Base-by-base conservation (phyloP, 2,329 filamentous ascomycete genomes). In the Sphaceloma murrayae region DNA sequence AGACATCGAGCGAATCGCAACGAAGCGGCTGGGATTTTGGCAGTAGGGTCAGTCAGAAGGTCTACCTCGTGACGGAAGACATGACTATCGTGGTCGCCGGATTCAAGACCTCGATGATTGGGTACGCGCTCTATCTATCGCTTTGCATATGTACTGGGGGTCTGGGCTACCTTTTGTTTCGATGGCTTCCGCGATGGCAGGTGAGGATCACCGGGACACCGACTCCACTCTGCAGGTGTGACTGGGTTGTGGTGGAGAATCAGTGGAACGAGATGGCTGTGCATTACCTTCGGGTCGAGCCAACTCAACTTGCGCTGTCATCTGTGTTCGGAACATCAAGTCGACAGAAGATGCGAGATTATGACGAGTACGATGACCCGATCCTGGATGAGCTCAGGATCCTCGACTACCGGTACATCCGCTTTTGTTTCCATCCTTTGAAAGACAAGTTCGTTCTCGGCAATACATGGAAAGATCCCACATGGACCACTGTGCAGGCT, bases 241-340 rank as follows among this genome's bases (percentile, higher is more conserved):
- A 84, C 48, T 98, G 93, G 91, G 81, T 94, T 32, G 88, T 94
- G 19, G 76, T 96, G 51, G 91, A 95, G 73, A 95, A 98, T 57
- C 87, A 96, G 72, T 96, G 91, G 89, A 83, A 84, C 39, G 89
- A 96, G 62, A 83, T 96, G 62, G 72, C 74, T 9, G 75, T 91
- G n/a, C 75, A 94, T 56, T 58, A 78, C 39, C 72, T 96, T 9
- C 70, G 72, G 47, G 68, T 62, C 34, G 66, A 77, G 52, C 60
- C 59, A 6, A 82, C 81, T 56, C 77, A 73, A 5, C 72, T 75
- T 46, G 69, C 74, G n/a, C 62, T 82, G 30, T 81, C 77, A 2
- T 77, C 76, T 0, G 71, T 82, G 1, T 89, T 89, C 57, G 83
- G 84, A 0, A 62, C 73, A 2, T 66, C 73, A 1, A 48, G 42